phyloP scores from a whole-genome alignment of 345 rosid genomes.

The Gossypium raimondii region DNA sequence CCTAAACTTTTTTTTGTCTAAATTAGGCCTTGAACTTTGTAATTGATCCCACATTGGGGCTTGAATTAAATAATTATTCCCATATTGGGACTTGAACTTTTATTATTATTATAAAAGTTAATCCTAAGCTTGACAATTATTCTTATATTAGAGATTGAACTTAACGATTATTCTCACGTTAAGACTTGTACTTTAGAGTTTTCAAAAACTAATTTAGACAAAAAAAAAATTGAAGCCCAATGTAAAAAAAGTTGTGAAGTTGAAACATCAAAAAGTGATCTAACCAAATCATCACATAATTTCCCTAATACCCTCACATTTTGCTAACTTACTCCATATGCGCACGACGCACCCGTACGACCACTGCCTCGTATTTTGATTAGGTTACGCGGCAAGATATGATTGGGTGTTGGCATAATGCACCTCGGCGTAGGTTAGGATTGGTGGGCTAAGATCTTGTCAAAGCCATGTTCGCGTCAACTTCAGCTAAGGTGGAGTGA shows the following conservation, averaged over 20 bases:
- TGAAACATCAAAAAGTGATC: no score
- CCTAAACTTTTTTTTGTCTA: no score
- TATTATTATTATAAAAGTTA: no score
- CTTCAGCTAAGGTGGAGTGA: slow-evolving; percentile 23
- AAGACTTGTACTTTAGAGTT: accelerated
- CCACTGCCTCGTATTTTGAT: no score
- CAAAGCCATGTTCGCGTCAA: not conserved
- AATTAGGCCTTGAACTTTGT: no score
- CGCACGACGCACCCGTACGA: not conserved
- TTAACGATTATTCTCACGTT: no score
- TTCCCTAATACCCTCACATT: not conserved
- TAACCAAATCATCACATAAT: not conserved
- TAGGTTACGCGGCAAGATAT: slow-evolving; percentile 14
- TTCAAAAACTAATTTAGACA: no score
- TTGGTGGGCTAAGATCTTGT: slow-evolving; percentile 1
- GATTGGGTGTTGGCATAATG: not conserved
- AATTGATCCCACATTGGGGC: accelerated
- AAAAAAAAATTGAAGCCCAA: no score
- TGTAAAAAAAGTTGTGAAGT: no score
- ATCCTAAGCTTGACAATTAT: no score
- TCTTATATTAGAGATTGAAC: accelerated
- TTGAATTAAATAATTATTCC: no score
- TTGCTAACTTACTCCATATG: not conserved
- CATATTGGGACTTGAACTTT: accelerated
- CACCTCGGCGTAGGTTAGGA: not conserved